Evolutionary conservation across 139 green algal species (phyloP).

Genomic region (Tetradesmus obliquus): DNA sequence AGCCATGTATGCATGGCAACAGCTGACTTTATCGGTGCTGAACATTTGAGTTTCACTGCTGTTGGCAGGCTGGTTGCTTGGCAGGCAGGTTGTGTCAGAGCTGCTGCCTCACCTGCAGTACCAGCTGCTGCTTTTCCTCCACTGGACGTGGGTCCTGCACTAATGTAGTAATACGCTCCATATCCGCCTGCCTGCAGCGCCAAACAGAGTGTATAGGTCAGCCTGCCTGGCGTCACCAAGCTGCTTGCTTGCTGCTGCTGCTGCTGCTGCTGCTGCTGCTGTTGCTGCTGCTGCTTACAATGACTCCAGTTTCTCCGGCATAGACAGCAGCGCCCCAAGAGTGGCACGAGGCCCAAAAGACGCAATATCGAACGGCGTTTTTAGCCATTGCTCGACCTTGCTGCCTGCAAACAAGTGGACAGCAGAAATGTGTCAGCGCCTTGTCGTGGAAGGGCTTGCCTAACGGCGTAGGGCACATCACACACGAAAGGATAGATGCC

Average conservation of each 20-base stretch:
- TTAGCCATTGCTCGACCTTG: conserved; percentile 60
- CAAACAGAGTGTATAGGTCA: not conserved
- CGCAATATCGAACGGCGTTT: conserved; percentile 65
- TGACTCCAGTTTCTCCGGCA: conserved; percentile 58
- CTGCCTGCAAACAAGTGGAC: conserved; percentile 27
- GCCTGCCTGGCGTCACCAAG: not conserved
- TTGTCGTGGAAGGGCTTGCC: not conserved
- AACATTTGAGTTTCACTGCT: not conserved
- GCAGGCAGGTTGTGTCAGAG: not conserved
- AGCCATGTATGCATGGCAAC: not conserved
- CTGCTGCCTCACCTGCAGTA: conserved; percentile 58
- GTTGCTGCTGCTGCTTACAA: conserved; percentile 48
- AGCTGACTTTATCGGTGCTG: not conserved
- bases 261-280: not conserved
- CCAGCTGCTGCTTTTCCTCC: conserved; percentile 72
- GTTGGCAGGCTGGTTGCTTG: not conserved
- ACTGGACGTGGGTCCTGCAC: conserved; percentile 72
- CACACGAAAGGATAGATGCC: not conserved
- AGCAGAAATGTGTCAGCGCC: not conserved
- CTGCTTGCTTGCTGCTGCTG: not conserved
- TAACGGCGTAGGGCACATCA: not conserved
- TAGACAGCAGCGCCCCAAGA: conserved; percentile 60
- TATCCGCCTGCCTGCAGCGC: conserved; percentile 62
- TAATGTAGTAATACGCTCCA: conserved; percentile 63
- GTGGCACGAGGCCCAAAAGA: conserved; percentile 65